Conservation (phyloP, 2,329 filamentous ascomycete species). For the Chrysosporium keratinophilum region DNA sequence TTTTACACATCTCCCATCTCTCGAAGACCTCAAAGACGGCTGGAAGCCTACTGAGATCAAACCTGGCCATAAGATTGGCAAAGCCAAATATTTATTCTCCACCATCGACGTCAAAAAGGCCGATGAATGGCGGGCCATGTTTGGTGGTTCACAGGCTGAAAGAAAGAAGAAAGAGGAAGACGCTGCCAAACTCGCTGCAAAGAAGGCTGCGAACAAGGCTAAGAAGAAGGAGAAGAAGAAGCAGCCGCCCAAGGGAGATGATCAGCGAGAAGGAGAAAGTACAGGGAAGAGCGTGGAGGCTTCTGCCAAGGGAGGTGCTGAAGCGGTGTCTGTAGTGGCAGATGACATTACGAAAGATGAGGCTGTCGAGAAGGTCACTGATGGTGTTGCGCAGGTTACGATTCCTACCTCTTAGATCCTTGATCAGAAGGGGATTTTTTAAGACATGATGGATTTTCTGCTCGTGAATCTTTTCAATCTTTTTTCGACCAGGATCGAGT, state of each 20-base stretch:
- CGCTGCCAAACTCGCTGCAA: conserved; percentile 39
- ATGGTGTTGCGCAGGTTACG: conserved; percentile 35
- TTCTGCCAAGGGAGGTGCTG: conserved; percentile 28
- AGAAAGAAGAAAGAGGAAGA: conserved; percentile 63
- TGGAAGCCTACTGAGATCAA: conserved; percentile 54
- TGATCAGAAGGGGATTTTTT: background rate
- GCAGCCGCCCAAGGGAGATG: conserved; percentile 17
- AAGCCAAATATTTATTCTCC: conserved; percentile 70
- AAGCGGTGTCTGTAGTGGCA: conserved; percentile 19
- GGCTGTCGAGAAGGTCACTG: conserved; percentile 32
- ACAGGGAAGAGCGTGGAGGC: conserved; percentile 23
- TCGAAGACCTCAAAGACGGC: conserved; percentile 41
- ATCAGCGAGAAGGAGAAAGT: conserved; percentile 11
- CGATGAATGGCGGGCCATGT: conserved; percentile 70
- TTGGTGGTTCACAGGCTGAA: conserved; percentile 55
- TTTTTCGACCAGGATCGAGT: background rate
- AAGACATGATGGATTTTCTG: background rate
- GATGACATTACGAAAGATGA: conserved; percentile 24
- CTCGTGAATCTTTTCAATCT: background rate
- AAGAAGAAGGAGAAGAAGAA: conserved; percentile 25
- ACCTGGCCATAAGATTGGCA: conserved; percentile 70
- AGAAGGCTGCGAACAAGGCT: conserved; percentile 31
- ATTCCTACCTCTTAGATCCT: conserved; percentile 30
- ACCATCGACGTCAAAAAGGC: conserved; percentile 72
- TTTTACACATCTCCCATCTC: conserved; percentile 49